phyloP scores from a whole-genome alignment of 2,329 filamentous ascomycete species.

The Beauveria medogensis region DNA sequence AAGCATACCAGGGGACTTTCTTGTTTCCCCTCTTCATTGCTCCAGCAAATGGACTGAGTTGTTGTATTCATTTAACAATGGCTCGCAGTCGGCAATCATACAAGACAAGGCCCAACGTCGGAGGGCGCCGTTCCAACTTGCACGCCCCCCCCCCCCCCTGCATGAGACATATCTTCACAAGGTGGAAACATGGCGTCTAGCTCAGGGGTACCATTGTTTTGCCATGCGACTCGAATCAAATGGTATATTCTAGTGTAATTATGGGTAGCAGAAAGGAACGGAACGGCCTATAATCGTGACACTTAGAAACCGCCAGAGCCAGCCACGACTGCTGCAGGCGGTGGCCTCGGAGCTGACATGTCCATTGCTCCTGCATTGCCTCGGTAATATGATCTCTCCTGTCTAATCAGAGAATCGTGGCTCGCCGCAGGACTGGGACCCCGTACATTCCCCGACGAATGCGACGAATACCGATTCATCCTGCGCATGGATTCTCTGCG shows the following conservation, averaged over 20 bases:
- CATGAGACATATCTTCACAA: too few species aligned
- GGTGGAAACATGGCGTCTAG: too few species aligned
- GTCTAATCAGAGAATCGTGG: constrained; percentile 8
- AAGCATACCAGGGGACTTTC: too few species aligned
- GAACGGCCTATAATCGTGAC: background rate
- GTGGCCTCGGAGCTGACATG: background rate
- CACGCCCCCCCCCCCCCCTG: too few species aligned
- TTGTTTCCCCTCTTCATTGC: too few species aligned
- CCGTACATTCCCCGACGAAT: background rate
- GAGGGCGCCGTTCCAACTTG: too few species aligned
- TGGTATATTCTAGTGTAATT: background rate
- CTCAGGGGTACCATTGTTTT: too few species aligned
- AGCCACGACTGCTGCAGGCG: constrained; percentile 7
- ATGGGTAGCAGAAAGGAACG: background rate
- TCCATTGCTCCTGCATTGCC: background rate
- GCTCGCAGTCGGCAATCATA: too few species aligned
- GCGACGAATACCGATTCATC: constrained; percentile 6
- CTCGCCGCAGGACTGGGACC: constrained; percentile 10
- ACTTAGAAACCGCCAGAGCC: constrained; percentile 2
- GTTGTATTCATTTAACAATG: background rate
- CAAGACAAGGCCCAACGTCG: too few species aligned
- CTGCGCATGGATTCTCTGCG: background rate
- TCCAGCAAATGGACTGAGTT: too few species aligned
- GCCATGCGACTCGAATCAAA: background rate
- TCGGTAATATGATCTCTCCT: constrained; percentile 1